These are phyloP conservation scores for Pisolithus albus DNA, from an alignment of 768 basidiomycete species.

Conservation along the genomic window DNA sequence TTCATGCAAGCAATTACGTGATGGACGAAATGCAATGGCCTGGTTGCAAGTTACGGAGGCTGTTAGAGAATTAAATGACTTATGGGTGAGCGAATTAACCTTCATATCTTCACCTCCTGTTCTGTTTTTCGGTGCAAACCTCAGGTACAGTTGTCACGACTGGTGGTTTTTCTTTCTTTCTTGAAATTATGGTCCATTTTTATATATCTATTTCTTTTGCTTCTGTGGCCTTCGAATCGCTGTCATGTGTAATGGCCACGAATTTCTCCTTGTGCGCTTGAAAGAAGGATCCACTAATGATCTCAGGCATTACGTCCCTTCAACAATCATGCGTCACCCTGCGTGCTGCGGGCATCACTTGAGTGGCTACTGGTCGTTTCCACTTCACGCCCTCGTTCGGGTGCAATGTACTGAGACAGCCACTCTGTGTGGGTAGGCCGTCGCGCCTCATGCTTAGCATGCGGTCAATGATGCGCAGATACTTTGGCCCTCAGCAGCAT, in stretches of 20 bases:
- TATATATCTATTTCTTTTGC: conserved; percentile 8
- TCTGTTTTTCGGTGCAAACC: not conserved
- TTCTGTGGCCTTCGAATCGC: conserved; percentile 1
- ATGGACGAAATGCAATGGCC: conserved; percentile 23
- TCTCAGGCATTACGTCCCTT: conserved; percentile 4
- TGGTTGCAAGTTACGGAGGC: conserved; percentile 32
- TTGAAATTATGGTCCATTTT: no score
- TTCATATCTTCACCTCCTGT: not conserved
- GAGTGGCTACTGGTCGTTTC: not conserved
- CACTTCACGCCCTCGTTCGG: conserved; percentile 18
- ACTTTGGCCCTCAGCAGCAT: conserved; percentile 7
- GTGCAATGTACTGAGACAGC: conserved; percentile 21
- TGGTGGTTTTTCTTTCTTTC: no score
- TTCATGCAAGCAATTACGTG: conserved; percentile 17
- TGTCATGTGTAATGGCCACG: not conserved
- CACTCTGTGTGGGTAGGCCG: conserved; percentile 25
- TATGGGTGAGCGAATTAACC: conserved; percentile 19
- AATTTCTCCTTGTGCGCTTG: conserved; percentile 11
- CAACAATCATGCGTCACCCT: not conserved
- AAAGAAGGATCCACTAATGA: conserved; percentile 1
- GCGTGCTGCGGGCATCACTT: no score
- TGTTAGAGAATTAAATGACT: conserved; percentile 17
- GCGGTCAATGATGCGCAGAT: conserved; percentile 12
- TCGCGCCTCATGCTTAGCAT: conserved; percentile 16
- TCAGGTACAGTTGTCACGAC: not conserved